Conservation (phyloP, 225 moss, liverwort and hornwort species). For the Straminergon stramineum region DNA sequence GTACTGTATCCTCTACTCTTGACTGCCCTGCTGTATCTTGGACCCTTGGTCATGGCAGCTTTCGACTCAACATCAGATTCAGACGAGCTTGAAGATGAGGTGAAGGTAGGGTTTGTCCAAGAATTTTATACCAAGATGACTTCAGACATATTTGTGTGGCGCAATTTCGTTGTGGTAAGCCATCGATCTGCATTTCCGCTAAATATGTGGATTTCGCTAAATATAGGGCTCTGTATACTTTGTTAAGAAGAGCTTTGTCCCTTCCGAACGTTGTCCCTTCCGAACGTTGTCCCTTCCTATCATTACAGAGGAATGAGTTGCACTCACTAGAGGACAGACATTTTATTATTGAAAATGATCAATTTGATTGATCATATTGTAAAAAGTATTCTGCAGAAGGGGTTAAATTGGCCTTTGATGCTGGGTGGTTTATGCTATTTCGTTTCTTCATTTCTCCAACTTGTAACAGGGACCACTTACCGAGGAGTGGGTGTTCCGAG, state of each 20-base stretch:
- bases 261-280: not conserved
- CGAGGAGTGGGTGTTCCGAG: slow-evolving; percentile 98
- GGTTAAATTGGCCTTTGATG: not conserved
- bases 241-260: not conserved
- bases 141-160: slow-evolving; percentile 73
- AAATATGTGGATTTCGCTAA: not conserved
- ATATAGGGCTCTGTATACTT: too few relatives aligned
- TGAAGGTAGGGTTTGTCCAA: slow-evolving; percentile 13
- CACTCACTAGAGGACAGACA: not conserved
- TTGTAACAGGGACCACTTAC: slow-evolving; percentile 83
- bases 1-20: slow-evolving; percentile 56
- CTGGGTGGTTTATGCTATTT: not conserved
- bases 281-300: not conserved
- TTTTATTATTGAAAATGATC: not conserved
- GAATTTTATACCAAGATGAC: slow-evolving; percentile 20
- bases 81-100: slow-evolving; percentile 19
- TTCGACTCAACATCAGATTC: slow-evolving; percentile 19
- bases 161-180: slow-evolving; percentile 81
- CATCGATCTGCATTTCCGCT: not conserved
- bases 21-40: slow-evolving; percentile 80
- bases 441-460: not conserved
- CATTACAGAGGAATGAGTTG: not conserved
- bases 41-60: slow-evolving; percentile 71
- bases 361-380: not conserved
- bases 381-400: not conserved